Conservation (phyloP, 495 filamentous ascomycete species). For the Xylaria acuta region DNA sequence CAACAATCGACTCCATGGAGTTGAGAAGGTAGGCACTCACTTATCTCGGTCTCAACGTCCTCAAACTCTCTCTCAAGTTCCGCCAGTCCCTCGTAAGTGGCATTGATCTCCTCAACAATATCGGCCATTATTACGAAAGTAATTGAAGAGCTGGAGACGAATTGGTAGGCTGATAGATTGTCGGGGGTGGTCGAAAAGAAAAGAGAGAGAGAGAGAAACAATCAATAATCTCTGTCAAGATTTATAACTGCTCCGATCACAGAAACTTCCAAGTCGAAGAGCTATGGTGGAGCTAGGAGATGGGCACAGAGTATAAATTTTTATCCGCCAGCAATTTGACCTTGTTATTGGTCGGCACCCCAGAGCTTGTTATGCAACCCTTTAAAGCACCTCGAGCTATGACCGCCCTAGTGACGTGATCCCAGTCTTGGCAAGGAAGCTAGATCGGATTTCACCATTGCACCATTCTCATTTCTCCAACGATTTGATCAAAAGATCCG, state of each 20-base stretch:
- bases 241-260: background rate
- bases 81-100: constrained; percentile 63
- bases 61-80: constrained; percentile 75
- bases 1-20: background rate
- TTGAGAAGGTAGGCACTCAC: constrained; percentile 51
- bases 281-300: background rate
- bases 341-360: constrained; percentile 22
- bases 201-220: background rate
- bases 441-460: background rate
- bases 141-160: background rate
- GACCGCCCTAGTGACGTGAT: constrained; percentile 23
- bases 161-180: background rate
- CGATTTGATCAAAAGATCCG: background rate
- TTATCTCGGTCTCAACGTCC: constrained; percentile 70
- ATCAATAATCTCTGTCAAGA: background rate
- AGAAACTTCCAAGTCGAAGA: background rate
- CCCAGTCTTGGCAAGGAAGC: constrained; percentile 9
- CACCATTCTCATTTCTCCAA: background rate
- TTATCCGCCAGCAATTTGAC: constrained; percentile 10
- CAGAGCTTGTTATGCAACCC: constrained; percentile 12
- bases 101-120: constrained; percentile 47
- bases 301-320: constrained; percentile 18
- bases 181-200: background rate
- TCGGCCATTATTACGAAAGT: constrained; percentile 46
- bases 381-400: constrained; percentile 5